Evolutionary conservation across 1,284 basidiomycete species (phyloP), one percentile per base, ranked within the genome.

Genomic region (Pisolithus thermaeus): DNA sequence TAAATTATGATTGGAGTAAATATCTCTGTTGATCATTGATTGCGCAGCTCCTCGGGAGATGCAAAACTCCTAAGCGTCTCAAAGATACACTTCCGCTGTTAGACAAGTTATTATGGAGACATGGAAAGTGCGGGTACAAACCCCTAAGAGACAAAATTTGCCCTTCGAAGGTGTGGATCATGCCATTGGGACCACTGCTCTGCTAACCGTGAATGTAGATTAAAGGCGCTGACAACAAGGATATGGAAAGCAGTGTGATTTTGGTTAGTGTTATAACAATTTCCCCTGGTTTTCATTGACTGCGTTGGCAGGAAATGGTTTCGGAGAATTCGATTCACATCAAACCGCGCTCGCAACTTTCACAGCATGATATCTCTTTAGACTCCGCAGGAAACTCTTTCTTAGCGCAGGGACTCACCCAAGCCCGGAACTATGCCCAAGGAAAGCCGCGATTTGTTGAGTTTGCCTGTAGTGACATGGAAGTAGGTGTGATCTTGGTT

Each of bases 361-460:
- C 56, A 22, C 58, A 56, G 7, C 59, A 54, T 18, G 70, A 77
- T 43, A 58, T 66, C 16, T 78, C 79, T 22, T 53, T 78, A 32
- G 75, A 82, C 50, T 79, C 78, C 0, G 65, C 65, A 4, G 78
- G 77, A 27, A 71, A 73, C 41, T 69, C 72, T 3, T 73, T 79
- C 23, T 39, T 70, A 14, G 60, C 72, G 23, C 60, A 72, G 22
- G 77, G 76, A 0, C 59, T 72, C 7, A 76, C 80, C 11, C 76
- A 82, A 58, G 76, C 76, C 8, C 72, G 64, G 52, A 64, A 66
- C 36, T 67, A 78, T 22, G 69, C 66, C 1, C 72, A 72, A 53
- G 56, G 70, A 52, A 92, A 92, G 63, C 91, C 92, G 9, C 79
- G 80, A 8, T 92, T 93, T 61, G 75, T 79, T 0, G 88, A 92